Evolutionary conservation across 495 filamentous ascomycete species (phyloP).

Genomic region (Haplographium delicatum): DNA sequence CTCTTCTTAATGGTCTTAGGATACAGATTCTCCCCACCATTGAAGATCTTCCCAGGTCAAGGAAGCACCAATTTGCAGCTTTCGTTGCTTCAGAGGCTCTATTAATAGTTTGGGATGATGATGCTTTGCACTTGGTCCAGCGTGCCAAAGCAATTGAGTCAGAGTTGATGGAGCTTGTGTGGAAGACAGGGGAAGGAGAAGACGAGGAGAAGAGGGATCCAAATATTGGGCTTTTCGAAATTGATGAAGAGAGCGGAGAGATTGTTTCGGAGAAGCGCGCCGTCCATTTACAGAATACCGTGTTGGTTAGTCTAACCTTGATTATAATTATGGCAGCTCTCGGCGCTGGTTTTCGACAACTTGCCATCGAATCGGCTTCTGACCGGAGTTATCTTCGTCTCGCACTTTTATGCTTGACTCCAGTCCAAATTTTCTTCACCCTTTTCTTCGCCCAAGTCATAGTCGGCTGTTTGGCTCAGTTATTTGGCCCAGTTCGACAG

Average conservation of each 20-base stretch:
- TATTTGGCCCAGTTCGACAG: slow-evolving; percentile 67
- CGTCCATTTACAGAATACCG: slow-evolving; percentile 61
- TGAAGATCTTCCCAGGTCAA: slow-evolving; percentile 57
- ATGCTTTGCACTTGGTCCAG: slow-evolving; percentile 59
- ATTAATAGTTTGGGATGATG: slow-evolving; percentile 73
- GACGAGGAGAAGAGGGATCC: slow-evolving; percentile 47
- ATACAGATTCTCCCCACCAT: slow-evolving; percentile 69
- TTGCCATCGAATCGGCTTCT: slow-evolving; percentile 62
- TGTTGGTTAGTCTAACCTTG: slow-evolving; percentile 59
- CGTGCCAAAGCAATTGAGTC: slow-evolving; percentile 64
- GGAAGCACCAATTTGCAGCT: slow-evolving; percentile 72
- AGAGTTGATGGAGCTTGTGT: slow-evolving; percentile 69
- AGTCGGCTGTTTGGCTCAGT: slow-evolving; percentile 67
- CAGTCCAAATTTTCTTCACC: slow-evolving; percentile 74
- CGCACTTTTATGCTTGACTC: slow-evolving; percentile 54
- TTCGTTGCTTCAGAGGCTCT: slow-evolving; percentile 65
- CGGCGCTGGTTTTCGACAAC: slow-evolving; percentile 60
- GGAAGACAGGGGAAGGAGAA: slow-evolving; percentile 47
- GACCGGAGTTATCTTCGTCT: slow-evolving; percentile 57
- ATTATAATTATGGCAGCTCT: slow-evolving; percentile 55
- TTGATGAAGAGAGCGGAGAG: slow-evolving; percentile 68
- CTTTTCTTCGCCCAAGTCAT: slow-evolving; percentile 73
- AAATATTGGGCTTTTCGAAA: slow-evolving; percentile 41
- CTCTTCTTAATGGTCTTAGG: slow-evolving; percentile 65
- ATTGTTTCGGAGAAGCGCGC: slow-evolving; percentile 57